Base-by-base conservation (phyloP, 106 monocot genomes). In the Xerophyta viscosa region DNA sequence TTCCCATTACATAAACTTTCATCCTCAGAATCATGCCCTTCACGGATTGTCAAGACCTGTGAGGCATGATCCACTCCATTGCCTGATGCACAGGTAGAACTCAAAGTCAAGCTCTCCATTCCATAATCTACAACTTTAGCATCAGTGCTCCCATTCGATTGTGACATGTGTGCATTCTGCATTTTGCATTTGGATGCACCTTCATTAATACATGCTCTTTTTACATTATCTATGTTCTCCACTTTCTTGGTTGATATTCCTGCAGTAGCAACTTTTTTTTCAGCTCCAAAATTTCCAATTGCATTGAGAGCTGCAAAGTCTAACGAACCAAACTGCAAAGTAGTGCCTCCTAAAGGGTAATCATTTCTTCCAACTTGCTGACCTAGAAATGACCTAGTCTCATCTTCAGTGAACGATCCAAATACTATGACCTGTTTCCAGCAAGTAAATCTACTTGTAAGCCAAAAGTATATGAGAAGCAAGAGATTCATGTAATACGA, bases 401-500 rank as follows among this genome's bases (percentile, higher is more conserved):
- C 94, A 51, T 77, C 94, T 63, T 88, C 81, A 37, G 88, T 78
- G 57, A 84, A 88, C 14, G 83, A 83, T 24, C 94, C 88, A 78
- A 94, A 88, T 45, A 88, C 24, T 4, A 88, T 44, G 18, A 84
- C 48, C 88, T 88, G 80, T 62, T 39, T 61, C 22, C 31, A 71
- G 46, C 15, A 69, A 36, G 18, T 8, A 9, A 31, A 53, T 47
- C 46, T 4, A 54, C 7, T 10, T 18, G 19, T 12, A 24, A 50
- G 26, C 8, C 18, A 24, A 6, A 24, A 25, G 50, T 24, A 15
- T 11, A 47, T 29, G 0, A 29, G n/a, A 29, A 53, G 9, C 1
- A 53, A n/a, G 0, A 28, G 29, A 53, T n/a, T n/a, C n/a, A n/a
- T n/a, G n/a, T n/a, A n/a, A n/a, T n/a, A n/a, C n/a, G n/a, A n/a